phyloP scores from a whole-genome alignment of 108 stramenopile species.

The Skeletonema potamos region DNA sequence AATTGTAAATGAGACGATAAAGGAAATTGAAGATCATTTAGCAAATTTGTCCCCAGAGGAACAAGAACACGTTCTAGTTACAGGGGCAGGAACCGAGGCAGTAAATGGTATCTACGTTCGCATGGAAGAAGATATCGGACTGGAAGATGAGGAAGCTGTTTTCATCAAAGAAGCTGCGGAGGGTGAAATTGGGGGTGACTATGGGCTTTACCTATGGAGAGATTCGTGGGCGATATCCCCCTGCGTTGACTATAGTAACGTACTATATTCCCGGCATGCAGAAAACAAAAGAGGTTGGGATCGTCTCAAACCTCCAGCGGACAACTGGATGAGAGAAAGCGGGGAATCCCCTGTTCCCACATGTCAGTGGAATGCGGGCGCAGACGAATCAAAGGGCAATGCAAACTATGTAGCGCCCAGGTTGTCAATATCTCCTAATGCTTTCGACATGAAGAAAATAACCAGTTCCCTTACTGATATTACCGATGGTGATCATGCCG shows the following conservation, averaged over 20 bases:
- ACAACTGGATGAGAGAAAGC: neutral
- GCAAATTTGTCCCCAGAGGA: conserved; percentile 11
- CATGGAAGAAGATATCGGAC: conserved; percentile 17
- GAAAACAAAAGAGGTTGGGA: neutral
- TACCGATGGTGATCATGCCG: neutral
- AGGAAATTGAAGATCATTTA: neutral
- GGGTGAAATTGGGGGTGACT: neutral
- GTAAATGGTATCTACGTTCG: conserved; percentile 17
- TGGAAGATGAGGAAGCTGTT: conserved; percentile 11
- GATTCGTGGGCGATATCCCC: conserved; percentile 8
- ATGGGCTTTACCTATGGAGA: conserved; percentile 1
- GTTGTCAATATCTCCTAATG: neutral
- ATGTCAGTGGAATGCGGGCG: conserved; percentile 11
- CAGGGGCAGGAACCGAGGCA: conserved; percentile 1
- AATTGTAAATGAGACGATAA: conserved; percentile 2
- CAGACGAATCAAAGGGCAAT: neutral
- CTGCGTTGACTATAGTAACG: conserved; percentile 11
- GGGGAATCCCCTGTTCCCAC: neutral
- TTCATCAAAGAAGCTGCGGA: conserved; percentile 19
- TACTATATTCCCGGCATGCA: neutral
- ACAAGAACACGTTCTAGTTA: conserved; percentile 8
- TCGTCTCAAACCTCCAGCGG: neutral
- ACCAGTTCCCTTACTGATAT: neutral
- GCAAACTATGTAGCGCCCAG: neutral
- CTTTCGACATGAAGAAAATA: neutral